Evolutionary conservation across 495 filamentous ascomycete species (phyloP).

Genomic region (Stereocaulon alpinum): DNA sequence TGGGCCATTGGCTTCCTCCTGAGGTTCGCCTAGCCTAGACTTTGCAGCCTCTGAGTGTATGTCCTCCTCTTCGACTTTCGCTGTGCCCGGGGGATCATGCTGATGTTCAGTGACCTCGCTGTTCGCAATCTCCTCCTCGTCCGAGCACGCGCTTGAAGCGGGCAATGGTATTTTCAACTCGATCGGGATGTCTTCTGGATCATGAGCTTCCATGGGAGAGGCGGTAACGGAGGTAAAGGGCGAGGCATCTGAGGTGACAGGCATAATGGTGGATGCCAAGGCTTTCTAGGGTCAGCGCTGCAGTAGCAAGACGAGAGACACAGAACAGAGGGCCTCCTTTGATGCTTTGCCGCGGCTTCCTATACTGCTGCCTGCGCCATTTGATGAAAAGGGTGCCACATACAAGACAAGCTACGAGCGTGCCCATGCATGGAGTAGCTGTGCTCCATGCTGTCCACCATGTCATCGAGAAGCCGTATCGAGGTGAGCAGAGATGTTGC

Average conservation of each 20-base stretch:
- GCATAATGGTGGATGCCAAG: constrained; percentile 23
- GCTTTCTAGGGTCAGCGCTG: constrained; percentile 17
- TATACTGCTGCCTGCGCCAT: not conserved
- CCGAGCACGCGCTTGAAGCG: constrained; percentile 13
- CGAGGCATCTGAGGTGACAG: constrained; percentile 20
- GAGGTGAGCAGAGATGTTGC: constrained; percentile 11
- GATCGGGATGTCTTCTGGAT: constrained; percentile 12
- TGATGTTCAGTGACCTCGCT: not conserved
- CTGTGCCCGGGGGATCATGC: not conserved
- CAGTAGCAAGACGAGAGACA: not conserved
- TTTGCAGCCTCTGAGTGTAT: constrained; percentile 1
- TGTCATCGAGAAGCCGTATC: constrained; percentile 15
- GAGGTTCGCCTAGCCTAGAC: not conserved
- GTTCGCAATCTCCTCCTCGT: constrained; percentile 4
- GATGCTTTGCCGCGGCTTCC: not conserved
- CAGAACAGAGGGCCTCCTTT: not conserved
- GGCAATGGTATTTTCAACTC: constrained; percentile 23
- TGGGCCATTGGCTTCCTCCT: not conserved
- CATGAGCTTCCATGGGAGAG: constrained; percentile 16
- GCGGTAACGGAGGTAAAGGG: constrained; percentile 19
- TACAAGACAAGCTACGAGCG: constrained; percentile 23
- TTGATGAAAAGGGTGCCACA: constrained; percentile 4
- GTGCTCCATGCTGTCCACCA: constrained; percentile 22
- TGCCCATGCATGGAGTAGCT: constrained; percentile 20
- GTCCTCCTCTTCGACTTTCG: constrained; percentile 1